Base-by-base conservation (phyloP, 805 yeast species). In the Starmerella roubikii region DNA sequence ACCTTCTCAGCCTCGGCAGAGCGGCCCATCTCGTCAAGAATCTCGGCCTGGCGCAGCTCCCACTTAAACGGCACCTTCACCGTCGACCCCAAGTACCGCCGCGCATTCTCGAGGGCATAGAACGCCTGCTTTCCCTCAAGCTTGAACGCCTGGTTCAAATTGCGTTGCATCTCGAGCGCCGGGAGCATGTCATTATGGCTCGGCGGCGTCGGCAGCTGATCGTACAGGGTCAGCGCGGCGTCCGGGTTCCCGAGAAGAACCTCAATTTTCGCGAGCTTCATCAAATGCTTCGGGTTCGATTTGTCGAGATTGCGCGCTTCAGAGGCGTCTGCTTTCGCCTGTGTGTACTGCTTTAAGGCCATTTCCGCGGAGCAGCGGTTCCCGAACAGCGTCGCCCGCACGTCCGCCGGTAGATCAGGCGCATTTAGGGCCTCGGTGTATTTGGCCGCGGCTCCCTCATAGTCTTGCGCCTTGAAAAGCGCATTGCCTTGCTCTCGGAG, bases 311-410 rank as follows among this genome's bases (percentile, higher is more conserved):
- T 38, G 31, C 49, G 49, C 12, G 65, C 60, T 29, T 42, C 41
- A 29, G 37, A 42, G 7, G 60, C 51, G 44, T 64, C 68, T 15
- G 38, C 35, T 20, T 59, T 49, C 9, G 68, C 68, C 20, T 39
- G 46, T 8, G 46, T 49, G 40, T 53, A 60, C 40, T 54, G 48
- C 16, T 48, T 46, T 13, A 48, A 46, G 37, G 61, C 64, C 56
- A 59, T 52, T 32, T 49, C 46, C 3, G 68, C 66, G 52, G 64
- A 61, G 12, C 57, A 43, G 25, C 68, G 47, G 49, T 64, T 64
- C 11, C 66, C 65, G 28, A 54, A 54, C 39, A 58, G 56, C 9
- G 54, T 50, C 17, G 36, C 36, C 7, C 22, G 18, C 18, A 11
- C 29, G 16, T 33, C 30, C 3, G 65, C 53, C 38, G 54, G 56